Conservation (phyloP, 2,329 filamentous ascomycete species). For the Magnaporthiopsis incrustans region DNA sequence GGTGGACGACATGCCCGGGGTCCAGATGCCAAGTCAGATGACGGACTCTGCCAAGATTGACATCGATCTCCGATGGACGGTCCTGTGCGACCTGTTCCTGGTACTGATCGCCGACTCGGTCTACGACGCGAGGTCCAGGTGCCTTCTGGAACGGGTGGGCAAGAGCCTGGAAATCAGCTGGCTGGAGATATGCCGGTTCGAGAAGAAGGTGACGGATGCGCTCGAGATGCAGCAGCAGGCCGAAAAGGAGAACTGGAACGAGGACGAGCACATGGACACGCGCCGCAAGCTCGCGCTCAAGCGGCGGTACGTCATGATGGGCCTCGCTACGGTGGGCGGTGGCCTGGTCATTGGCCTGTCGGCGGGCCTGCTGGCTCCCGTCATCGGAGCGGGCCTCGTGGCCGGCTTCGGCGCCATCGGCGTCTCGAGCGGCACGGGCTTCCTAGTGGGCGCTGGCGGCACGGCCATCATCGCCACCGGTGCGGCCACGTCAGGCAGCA, state of each 20-base stretch:
- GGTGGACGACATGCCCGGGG: slow-evolving; percentile 65
- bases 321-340: slow-evolving; percentile 89
- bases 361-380: slow-evolving; percentile 80
- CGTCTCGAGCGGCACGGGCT: slow-evolving; percentile 87
- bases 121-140: slow-evolving; percentile 83
- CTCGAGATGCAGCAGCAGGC: slow-evolving; percentile 95
- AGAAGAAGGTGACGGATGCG: slow-evolving; percentile 93
- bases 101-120: slow-evolving; percentile 92
- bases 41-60: slow-evolving; percentile 78
- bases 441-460: slow-evolving; percentile 84
- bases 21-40: slow-evolving; percentile 75
- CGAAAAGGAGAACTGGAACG: slow-evolving; percentile 95
- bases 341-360: slow-evolving; percentile 92
- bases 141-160: slow-evolving; percentile 76
- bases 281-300: slow-evolving; percentile 76
- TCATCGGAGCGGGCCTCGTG: slow-evolving; percentile 89
- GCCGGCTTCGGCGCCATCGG: slow-evolving; percentile 94
- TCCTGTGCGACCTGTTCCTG: slow-evolving; percentile 91
- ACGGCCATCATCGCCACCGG: slow-evolving; percentile 90
- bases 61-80: slow-evolving; percentile 94
- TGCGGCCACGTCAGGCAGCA: slow-evolving; percentile 76
- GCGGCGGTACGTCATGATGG: slow-evolving; percentile 88
- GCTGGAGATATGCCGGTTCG: slow-evolving; percentile 92
- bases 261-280: slow-evolving; percentile 85
- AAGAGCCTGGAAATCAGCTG: slow-evolving; percentile 73